Evolutionary conservation across 2,329 filamentous ascomycete genomes (phyloP), one percentile per base, ranked within the genome.

Genomic region (Cladosporium sp.): DNA sequence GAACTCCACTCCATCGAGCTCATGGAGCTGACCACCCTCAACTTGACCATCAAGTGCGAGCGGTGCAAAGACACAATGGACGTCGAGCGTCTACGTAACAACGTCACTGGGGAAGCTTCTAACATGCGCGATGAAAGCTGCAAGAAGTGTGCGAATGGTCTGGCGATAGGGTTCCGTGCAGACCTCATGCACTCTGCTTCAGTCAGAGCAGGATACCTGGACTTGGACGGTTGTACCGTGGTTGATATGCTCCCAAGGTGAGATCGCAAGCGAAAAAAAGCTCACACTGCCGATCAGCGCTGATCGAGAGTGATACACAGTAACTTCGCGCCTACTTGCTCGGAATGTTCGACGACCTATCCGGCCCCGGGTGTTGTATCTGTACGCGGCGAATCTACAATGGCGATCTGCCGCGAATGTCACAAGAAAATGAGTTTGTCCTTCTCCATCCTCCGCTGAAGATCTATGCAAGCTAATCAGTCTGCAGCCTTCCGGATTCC

Each of bases 1-100:
- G 87, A 92, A 62, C 78, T 95, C 2, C 79, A 89, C 64, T 81
- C 85, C 35, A 85, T 93, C 55, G 88, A 93, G 63, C 70, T 93
- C 2, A 74, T 95, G 8, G 83, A 91, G 60, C 70, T 92, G 1
- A 74, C 78, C 0, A 75, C 80, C 19, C 72, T 93, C 32, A 83
- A 80, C 54, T 74, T 93, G 57, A 85, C 80, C 3, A 75, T 89
- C 57, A 91, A 90, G 66, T 95, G 89, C 66, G 81, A 84, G 49
- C 81, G 89, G 35, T 95, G 89, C 75, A 90, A 85, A 66, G 85
- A 86, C 3, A 67, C 76, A 10, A 82, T 83, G 62, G 89, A 93
- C 56, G 71, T 91, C 38, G 80, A 81, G 7, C 81, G 82, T 19
- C 73, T 92, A 8, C 82, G 79, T 53, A 77, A 83, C 42, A 77